Conservation (phyloP, 2,329 filamentous ascomycete genomes). For the Meredithiella fracta region DNA sequence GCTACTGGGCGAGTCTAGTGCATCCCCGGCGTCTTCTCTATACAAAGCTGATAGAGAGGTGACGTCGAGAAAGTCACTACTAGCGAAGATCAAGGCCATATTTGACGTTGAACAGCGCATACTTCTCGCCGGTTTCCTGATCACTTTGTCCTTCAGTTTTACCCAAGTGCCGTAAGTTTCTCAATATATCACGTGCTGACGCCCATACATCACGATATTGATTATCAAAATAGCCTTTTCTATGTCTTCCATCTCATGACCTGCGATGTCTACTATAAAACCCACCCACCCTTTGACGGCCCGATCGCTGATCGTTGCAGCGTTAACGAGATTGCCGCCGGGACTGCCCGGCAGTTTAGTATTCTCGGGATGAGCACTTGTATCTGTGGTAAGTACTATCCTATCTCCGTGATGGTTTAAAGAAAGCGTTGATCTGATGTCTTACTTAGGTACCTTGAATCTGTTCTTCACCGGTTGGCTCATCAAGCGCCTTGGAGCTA, state of each 20-base stretch:
- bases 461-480: constrained; percentile 51
- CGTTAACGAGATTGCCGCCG: constrained; percentile 44
- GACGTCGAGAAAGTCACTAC: too few relatives aligned
- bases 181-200: constrained; percentile 16
- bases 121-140: constrained; percentile 42
- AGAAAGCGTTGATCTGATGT: constrained; percentile 1
- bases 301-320: constrained; percentile 36
- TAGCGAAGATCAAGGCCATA: too few relatives aligned
- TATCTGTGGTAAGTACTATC: constrained; percentile 35
- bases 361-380: constrained; percentile 52
- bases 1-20: too few relatives aligned
- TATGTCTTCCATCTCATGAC: constrained; percentile 58
- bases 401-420: not conserved
- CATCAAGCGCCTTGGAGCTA: constrained; percentile 49
- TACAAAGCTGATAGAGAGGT: too few relatives aligned
- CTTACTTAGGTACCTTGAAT: constrained; percentile 33
- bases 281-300: constrained; percentile 34
- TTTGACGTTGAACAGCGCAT: constrained; percentile 28
- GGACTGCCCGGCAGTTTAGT: constrained; percentile 46
- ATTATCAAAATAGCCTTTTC: constrained; percentile 25
- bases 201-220: not conserved
- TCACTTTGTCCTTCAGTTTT: constrained; percentile 34
- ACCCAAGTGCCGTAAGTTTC: constrained; percentile 32
- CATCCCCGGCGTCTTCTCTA: too few relatives aligned
- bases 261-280: constrained; percentile 51